A percentile compares a stretch with the other conserved stretches of the same genome.
These are phyloP conservation scores for Nothophoma quercina DNA, from an alignment of 2,329 filamentous ascomycete genomes.

Conservation along the genomic window DNA sequence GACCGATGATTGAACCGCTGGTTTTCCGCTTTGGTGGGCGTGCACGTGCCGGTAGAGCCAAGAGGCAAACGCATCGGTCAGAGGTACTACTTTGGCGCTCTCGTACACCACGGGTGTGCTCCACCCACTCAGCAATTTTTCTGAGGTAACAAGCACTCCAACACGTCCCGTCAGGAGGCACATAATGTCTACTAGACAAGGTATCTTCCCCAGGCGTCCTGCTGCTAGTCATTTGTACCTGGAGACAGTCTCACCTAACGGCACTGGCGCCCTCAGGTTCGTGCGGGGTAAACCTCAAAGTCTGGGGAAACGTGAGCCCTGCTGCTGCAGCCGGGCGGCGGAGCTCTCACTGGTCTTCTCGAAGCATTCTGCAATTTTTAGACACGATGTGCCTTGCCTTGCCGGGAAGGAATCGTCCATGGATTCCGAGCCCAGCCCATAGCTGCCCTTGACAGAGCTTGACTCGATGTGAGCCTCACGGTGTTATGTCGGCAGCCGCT, in stretches of 20 bases:
- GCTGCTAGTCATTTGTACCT: constrained; percentile 32
- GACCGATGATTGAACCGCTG: constrained; percentile 14
- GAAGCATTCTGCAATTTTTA: constrained; percentile 8
- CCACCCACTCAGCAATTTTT: constrained; percentile 39
- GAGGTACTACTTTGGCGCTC: constrained; percentile 37
- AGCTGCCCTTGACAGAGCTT: constrained; percentile 12
- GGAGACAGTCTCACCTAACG: constrained; percentile 18
- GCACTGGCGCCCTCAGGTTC: constrained; percentile 13
- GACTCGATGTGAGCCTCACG: constrained; percentile 31
- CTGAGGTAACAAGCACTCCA: constrained; percentile 38
- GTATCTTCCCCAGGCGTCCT: constrained; percentile 12
- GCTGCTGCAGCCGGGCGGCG: not conserved
- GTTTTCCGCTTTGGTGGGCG: constrained; percentile 17
- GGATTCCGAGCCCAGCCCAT: constrained; percentile 1
- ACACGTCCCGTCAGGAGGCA: constrained; percentile 34
- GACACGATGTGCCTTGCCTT: constrained; percentile 11
- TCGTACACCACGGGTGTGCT: constrained; percentile 18
- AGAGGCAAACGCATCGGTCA: constrained; percentile 44
- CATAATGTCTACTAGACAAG: constrained; percentile 28
- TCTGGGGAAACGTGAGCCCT: constrained; percentile 17
- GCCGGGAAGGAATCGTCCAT: constrained; percentile 5
- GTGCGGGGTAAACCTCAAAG: constrained; percentile 19
- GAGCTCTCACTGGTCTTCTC: constrained; percentile 2
- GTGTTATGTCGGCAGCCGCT: constrained; percentile 25
- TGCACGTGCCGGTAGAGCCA: constrained; percentile 39